Evolutionary conservation across 2,329 filamentous ascomycete species (phyloP), one percentile per base, ranked within the genome.

Genomic region (Amphichorda felina): DNA sequence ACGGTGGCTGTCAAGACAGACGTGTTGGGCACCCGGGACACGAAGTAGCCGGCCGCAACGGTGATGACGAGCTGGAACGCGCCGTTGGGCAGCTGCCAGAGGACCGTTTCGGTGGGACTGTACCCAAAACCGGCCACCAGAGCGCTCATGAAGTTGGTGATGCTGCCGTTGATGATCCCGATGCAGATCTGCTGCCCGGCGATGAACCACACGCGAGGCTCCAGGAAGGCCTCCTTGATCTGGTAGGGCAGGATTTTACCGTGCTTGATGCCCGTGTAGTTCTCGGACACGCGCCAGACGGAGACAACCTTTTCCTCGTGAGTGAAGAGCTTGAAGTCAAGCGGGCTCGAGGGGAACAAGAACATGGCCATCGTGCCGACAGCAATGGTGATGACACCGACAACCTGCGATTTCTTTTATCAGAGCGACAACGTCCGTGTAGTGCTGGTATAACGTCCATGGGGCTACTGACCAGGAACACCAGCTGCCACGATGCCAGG

Each of bases 131-230:
- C 35, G 13, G 31, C 24, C 6, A 40, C 8, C 4, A 38, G 31
- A n/a, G 38, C 35, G 18, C 35, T 38, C 38, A 40, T 28, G 11
- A 38, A 40, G 27, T 40, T 40, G 8, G 38, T 38, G 16, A 40
- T 28, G 16, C 38, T 38, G 16, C 26, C 22, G 16, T 40, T 40
- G 4, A 40, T 37, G 14, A 40, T 38, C 2, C 35, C 35, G 7
- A 37, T 37, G 2, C 30, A 38, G 3, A 40, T 31, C 8, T 37
- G 35, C 31, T 37, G 35, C 5, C 17, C 14, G 13, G 30, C 35
- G 9, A 40, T n/a, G 10, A 37, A 32, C 38, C 38, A 40, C 8
- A 40, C 30, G 13, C 32, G 30, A 13, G 27, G 32, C 16, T 40
- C 35, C n/a, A 40, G 5, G 16, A 22, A 14, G 7, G 35, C 38